phyloP scores from a whole-genome alignment of 441 rosid genomes.

The Eutrema salsugineum region DNA sequence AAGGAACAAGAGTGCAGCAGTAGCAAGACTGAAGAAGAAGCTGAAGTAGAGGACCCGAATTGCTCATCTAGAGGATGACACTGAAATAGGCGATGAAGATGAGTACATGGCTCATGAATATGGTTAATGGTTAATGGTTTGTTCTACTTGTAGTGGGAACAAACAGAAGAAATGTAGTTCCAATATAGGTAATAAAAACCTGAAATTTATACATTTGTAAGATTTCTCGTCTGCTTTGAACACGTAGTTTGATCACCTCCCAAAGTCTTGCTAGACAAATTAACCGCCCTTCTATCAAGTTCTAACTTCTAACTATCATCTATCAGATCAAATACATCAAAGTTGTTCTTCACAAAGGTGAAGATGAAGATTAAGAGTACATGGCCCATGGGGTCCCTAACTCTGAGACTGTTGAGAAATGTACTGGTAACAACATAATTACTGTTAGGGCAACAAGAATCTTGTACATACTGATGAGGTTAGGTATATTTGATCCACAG shows the following conservation, averaged over 20 bases:
- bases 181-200: neutral
- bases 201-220: neutral
- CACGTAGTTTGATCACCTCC: neutral
- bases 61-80: too few relatives aligned
- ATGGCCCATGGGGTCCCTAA: too few relatives aligned
- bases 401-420: slow-evolving; percentile 72
- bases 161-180: too few relatives aligned
- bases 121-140: too few relatives aligned
- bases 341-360: neutral
- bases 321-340: slow-evolving; percentile 5
- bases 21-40: too few relatives aligned
- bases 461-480: slow-evolving; percentile 11
- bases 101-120: too few relatives aligned
- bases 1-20: too few relatives aligned
- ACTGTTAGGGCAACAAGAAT: neutral
- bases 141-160: too few relatives aligned
- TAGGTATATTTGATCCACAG: slow-evolving; percentile 36
- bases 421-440: slow-evolving; percentile 53
- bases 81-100: too few relatives aligned
- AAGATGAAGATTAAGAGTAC: too few relatives aligned
- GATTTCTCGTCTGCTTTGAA: neutral
- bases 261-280: neutral
- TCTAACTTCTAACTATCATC: neutral
- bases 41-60: too few relatives aligned
- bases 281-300: neutral